These are phyloP conservation scores for Ascochyta koolunga DNA, from an alignment of 2,329 filamentous ascomycete species.

Conservation along the genomic window DNA sequence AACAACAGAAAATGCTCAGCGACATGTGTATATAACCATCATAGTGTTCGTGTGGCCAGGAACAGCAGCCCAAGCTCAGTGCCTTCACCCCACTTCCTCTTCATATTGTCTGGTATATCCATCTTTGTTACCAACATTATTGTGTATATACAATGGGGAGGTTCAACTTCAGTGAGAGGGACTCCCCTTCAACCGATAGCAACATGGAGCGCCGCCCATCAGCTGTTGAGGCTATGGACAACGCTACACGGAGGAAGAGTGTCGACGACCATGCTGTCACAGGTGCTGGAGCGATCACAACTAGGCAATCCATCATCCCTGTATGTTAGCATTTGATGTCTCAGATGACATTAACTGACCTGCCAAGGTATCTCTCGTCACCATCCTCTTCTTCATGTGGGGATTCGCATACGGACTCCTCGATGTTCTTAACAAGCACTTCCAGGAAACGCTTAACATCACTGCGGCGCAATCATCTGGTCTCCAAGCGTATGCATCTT, in stretches of 20 bases:
- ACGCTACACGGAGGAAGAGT: constrained; percentile 19
- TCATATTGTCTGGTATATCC: not conserved
- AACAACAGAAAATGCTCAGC: constrained; percentile 4
- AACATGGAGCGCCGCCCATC: constrained; percentile 24
- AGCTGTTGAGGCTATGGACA: constrained; percentile 27
- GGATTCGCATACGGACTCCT: constrained; percentile 86
- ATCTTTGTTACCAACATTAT: not conserved
- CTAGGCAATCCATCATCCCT: constrained; percentile 65
- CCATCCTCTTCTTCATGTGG: constrained; percentile 84
- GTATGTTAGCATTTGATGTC: not conserved
- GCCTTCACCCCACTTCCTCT: not conserved
- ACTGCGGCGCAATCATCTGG: constrained; percentile 66
- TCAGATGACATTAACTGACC: not conserved
- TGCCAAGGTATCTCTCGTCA: constrained; percentile 60
- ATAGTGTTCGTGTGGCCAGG: not conserved
- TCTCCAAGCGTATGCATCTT: constrained; percentile 67
- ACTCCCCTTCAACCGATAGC: constrained; percentile 11
- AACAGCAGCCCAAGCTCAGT: constrained; percentile 18
- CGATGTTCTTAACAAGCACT: constrained; percentile 76
- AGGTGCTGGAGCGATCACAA: constrained; percentile 51
- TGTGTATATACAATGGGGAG: constrained; percentile 6
- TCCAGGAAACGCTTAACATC: constrained; percentile 67
- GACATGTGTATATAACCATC: constrained; percentile 12
- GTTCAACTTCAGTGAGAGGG: constrained; percentile 18
- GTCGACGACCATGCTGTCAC: constrained; percentile 32